Base-by-base conservation (phyloP, 2,329 filamentous ascomycete species). In the Aspergillus uvarum region DNA sequence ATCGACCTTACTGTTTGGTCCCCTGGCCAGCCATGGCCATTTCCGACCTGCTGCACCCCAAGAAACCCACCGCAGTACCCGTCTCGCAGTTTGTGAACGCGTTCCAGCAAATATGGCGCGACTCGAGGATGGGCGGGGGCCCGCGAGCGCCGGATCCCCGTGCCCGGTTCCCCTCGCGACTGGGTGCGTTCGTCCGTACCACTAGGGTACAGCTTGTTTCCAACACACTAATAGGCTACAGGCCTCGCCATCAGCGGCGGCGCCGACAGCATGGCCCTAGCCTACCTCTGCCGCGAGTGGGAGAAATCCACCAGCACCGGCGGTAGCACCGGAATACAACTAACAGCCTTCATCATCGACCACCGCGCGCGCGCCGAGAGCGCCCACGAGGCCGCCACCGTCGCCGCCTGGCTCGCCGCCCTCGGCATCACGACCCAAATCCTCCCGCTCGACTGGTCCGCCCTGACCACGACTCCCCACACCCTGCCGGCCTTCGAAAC, bases 191-290 rank as follows among this genome's bases (percentile, higher is more conserved):
- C n/a, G n/a, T n/a, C n/a, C n/a, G n/a, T n/a, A n/a, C n/a, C n/a
- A n/a, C n/a, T n/a, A n/a, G n/a, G n/a, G n/a, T n/a, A n/a, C n/a
- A n/a, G n/a, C n/a, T n/a, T n/a, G n/a, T n/a, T n/a, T n/a, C n/a
- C n/a, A n/a, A n/a, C n/a, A n/a, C 21, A 58, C 47, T 51, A 60
- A 61, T 49, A 26, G 52, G 51, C n/a, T 24, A 21, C 63, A 91
- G 89, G 84, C 56, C 79, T 98, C 60, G 95, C 93, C 16, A 81
- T 98, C 62, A 97, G 93, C 71, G 95, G 95, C 24, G 95, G 95
- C 7, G 90, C 95, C 44, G 95, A 99, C 76, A 98, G 94, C n/a
- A 99, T 98, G 93, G 94, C 94, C 29, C 81, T 99, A 61, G 92
- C 92, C 58, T 87, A 82, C 61, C 83, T 98, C 38, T 91, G 90